phyloP scores from a whole-genome alignment of 2,329 filamentous ascomycete genomes.

The Phyllosticta ampelicida region DNA sequence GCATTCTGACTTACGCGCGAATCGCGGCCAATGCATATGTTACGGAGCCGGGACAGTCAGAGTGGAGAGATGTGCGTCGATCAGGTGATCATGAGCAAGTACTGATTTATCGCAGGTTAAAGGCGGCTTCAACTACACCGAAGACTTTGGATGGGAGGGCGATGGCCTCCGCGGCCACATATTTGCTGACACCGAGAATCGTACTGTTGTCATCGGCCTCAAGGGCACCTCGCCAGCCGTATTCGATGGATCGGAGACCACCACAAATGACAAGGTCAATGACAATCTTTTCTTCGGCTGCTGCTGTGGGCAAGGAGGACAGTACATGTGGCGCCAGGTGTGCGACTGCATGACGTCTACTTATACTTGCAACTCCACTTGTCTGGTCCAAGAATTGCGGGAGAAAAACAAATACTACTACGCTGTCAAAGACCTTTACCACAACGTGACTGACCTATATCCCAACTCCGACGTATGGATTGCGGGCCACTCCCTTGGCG shows the following conservation, averaged over 20 bases:
- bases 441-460: constrained; percentile 84
- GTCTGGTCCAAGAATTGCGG: constrained; percentile 61
- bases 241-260: constrained; percentile 94
- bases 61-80: constrained; percentile 55
- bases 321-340: constrained; percentile 80
- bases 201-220: constrained; percentile 79
- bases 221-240: constrained; percentile 81
- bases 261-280: constrained; percentile 93
- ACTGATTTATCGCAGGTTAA: constrained; percentile 26
- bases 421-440: constrained; percentile 78
- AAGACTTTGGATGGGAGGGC: constrained; percentile 83
- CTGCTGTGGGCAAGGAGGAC: constrained; percentile 89
- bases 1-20: constrained; percentile 70
- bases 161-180: constrained; percentile 89
- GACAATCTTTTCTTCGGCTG: constrained; percentile 98
- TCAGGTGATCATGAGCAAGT: constrained; percentile 24
- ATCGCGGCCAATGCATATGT: constrained; percentile 91
- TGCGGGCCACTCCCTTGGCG: constrained; percentile 84
- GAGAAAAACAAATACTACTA: constrained; percentile 88
- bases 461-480: constrained; percentile 79
- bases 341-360: constrained; percentile 85
- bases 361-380: constrained; percentile 88
- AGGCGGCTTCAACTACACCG: constrained; percentile 69
- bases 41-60: constrained; percentile 54
- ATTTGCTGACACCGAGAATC: constrained; percentile 76